A percentile compares a stretch with the other conserved stretches of the same genome.
Evolutionary conservation across 106 monocot genomes (phyloP).

Genomic region (Dendrobium officinale): DNA sequence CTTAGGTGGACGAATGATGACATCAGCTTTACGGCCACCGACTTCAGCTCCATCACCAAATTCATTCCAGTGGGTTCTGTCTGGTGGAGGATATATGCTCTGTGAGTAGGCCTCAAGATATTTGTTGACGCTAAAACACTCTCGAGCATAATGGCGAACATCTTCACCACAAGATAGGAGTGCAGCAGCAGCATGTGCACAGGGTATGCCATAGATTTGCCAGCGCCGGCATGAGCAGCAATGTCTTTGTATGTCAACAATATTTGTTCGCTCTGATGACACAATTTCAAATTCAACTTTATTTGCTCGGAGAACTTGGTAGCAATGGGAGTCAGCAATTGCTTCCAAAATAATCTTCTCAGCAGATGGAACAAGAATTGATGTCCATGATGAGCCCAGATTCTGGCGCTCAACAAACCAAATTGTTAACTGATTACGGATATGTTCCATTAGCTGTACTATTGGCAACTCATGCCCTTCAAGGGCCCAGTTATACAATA

Average conservation of each 20-base stretch:
- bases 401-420: slow-evolving; percentile 72
- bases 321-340: slow-evolving; percentile 69
- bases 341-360: slow-evolving; percentile 85
- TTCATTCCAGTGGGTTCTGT: slow-evolving; percentile 65
- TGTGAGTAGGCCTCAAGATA: slow-evolving; percentile 81
- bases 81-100: slow-evolving; percentile 56
- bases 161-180: slow-evolving; percentile 89
- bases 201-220: slow-evolving; percentile 94
- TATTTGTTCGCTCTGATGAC: slow-evolving; percentile 91
- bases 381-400: slow-evolving; percentile 45
- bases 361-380: slow-evolving; percentile 81
- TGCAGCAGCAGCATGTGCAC: slow-evolving; percentile 96
- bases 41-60: slow-evolving; percentile 32
- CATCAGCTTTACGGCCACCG: slow-evolving; percentile 47
- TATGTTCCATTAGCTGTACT: slow-evolving; percentile 93
- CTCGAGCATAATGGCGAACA: slow-evolving; percentile 63
- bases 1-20: slow-evolving; percentile 75
- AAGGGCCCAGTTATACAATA: slow-evolving; percentile 77
- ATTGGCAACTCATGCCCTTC: slow-evolving; percentile 96
- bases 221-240: slow-evolving; percentile 91
- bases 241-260: slow-evolving; percentile 74
- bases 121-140: slow-evolving; percentile 77
- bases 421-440: slow-evolving; percentile 45
- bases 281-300: slow-evolving; percentile 99
- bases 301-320: slow-evolving; percentile 96